Evolutionary conservation across 2,329 filamentous ascomycete genomes (phyloP).

Genomic region (Xylariaceae sp.): DNA sequence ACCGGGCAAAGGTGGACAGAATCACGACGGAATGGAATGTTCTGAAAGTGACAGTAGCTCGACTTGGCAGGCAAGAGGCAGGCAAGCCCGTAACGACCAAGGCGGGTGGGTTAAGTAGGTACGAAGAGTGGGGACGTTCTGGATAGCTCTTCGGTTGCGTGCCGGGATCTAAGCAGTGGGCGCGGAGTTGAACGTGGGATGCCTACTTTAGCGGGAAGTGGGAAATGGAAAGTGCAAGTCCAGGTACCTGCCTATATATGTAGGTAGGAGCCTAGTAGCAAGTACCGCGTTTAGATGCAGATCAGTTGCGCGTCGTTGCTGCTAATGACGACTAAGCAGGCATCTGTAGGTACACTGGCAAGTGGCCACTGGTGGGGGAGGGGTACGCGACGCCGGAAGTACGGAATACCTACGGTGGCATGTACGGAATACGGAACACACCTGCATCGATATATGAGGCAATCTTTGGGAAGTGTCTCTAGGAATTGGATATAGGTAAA

Average conservation of each 20-base stretch:
- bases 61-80: no score
- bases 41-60: no score
- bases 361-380: background rate
- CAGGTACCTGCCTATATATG: no score
- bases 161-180: conserved; percentile 1
- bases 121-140: background rate
- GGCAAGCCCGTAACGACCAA: no score
- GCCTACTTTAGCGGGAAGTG: background rate
- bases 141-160: background rate
- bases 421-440: background rate
- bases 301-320: conserved; percentile 1
- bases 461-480: no score
- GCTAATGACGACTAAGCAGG: background rate
- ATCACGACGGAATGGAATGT: background rate
- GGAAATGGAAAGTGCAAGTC: no score
- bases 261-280: background rate
- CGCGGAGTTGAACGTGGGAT: background rate
- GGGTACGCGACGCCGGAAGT: background rate
- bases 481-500: no score
- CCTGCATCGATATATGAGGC: no score
- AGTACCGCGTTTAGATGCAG: background rate
- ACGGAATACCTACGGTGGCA: background rate
- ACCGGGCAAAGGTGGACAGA: background rate
- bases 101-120: background rate
- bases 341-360: no score